A percentile compares a stretch with the other conserved stretches of the same genome.
Conservation (phyloP, 495 filamentous ascomycete species). For the Penicillium cosmopolitanum region DNA sequence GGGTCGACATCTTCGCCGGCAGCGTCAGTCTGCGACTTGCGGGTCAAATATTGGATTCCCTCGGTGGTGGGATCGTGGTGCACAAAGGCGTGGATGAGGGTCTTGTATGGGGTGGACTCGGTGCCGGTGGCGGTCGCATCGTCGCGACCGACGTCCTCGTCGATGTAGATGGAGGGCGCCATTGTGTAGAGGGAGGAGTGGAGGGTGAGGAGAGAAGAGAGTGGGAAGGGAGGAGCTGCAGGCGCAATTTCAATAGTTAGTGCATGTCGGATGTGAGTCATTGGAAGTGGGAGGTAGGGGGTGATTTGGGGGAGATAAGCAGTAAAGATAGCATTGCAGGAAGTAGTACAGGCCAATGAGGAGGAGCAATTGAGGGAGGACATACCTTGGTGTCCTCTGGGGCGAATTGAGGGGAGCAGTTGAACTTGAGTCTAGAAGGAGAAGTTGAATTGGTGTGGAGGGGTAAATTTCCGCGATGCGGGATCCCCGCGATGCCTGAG, state of each 20-base stretch:
- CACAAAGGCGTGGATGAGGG: constrained; percentile 74
- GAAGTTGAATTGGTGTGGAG: constrained; percentile 22
- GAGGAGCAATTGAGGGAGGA: too few species aligned
- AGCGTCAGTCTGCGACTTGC: constrained; percentile 68
- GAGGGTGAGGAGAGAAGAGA: too few species aligned
- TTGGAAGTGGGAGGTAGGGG: background rate
- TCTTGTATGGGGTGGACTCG: constrained; percentile 77
- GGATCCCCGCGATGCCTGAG: constrained; percentile 40
- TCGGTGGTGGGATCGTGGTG: constrained; percentile 63
- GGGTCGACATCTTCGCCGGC: constrained; percentile 58
- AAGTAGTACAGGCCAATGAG: too few species aligned
- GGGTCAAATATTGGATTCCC: constrained; percentile 65
- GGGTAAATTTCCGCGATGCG: constrained; percentile 40
- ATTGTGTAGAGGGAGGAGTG: constrained; percentile 26
- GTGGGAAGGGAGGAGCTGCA: background rate
- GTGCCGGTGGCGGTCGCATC: constrained; percentile 67
- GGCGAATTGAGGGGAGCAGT: background rate
- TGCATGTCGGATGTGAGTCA: constrained; percentile 19
- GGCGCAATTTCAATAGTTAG: constrained; percentile 1
- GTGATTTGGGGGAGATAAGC: background rate
- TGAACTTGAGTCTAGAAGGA: background rate
- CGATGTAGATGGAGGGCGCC: constrained; percentile 68
- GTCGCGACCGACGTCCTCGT: constrained; percentile 78
- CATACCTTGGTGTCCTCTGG: too few species aligned
- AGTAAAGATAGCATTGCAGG: too few species aligned